A percentile compares a stretch with the other conserved stretches of the same genome.
These are phyloP conservation scores for Cordyceps cicadae DNA, from an alignment of 2,329 filamentous ascomycete species.

Conservation along the genomic window DNA sequence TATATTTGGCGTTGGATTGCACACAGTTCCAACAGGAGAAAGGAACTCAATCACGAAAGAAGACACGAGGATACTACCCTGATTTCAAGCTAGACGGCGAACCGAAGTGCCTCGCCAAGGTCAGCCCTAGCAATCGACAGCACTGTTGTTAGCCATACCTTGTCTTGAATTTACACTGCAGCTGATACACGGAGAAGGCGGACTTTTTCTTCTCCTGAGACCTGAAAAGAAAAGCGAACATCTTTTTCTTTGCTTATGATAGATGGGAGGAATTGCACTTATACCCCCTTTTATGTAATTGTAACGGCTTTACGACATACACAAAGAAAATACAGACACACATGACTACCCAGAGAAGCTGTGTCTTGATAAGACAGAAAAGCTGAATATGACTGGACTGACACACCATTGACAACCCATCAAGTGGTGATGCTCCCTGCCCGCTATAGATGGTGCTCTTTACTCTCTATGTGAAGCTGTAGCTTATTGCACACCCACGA, in stretches of 20 bases:
- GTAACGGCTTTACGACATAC: slow-evolving; percentile 19
- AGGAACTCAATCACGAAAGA: neutral
- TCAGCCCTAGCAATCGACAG: neutral
- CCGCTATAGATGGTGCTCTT: too few species aligned
- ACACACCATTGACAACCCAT: too few species aligned
- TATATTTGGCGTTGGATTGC: slow-evolving; percentile 10
- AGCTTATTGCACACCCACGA: too few species aligned
- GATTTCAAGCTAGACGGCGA: neutral
- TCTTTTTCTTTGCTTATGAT: slow-evolving; percentile 15
- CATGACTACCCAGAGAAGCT: neutral
- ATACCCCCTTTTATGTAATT: slow-evolving; percentile 19
- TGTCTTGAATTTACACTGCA: neutral
- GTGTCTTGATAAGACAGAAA: too few species aligned
- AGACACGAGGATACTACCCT: neutral
- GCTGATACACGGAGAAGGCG: neutral
- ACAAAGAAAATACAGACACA: neutral
- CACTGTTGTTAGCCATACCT: neutral
- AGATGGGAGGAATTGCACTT: slow-evolving; percentile 16
- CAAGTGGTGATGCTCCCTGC: too few species aligned
- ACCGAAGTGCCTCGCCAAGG: neutral
- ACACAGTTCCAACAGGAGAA: neutral
- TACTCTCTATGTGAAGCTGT: too few species aligned
- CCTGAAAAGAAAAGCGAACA: slow-evolving; percentile 1
- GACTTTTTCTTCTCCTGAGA: neutral
- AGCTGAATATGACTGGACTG: neutral